Base-by-base conservation (phyloP, 371 early-diverging fungal genomes). In the Mucor indicus region DNA sequence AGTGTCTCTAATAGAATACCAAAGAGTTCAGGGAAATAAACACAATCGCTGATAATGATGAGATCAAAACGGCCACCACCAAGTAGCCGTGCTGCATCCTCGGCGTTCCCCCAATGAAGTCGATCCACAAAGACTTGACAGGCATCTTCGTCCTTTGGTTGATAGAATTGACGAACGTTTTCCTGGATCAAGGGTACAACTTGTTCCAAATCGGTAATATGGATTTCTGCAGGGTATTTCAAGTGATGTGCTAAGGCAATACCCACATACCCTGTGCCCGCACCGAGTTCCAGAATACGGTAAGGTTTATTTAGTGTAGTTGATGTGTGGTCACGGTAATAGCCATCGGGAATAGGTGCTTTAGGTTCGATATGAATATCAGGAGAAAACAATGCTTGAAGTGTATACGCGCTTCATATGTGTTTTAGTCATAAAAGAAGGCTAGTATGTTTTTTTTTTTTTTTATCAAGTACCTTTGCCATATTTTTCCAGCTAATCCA, bases 261-360 rank as follows among this genome's bases (percentile, higher is more conserved):
- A 1, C 80, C 79, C 4, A 74, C 76, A 43, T 79, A 82, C 7
- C 83, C 83, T 16, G 80, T 80, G 8, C 83, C 83, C 15, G 83
- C 79, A 5, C 77, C 77, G 2, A 76, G 53, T 40, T 76, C 77
- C 15, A 76, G 38, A 13, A 76, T 67, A 10, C 70, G 60, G 10
- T 49, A 69, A 2, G 65, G 61, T 13, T 48, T 45, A 1, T 41
- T 4, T 33, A n/a, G 35, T 33, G 9, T 33, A 33, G 13, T 33
- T 4, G 9, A 33, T 2, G 42, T 16, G 15, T 16, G 17, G 19
- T 39, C 9, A n/a, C 20, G 23, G 20, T 57, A 69, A 29, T 65
- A 64, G 11, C 24, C n/a, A 11, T 23, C 35, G n/a, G 73, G 69
- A 23, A 72, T 66, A n/a, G 69, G 66, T 10, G 57, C 37, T 9